Evolutionary conservation across 371 early-diverging fungal species (phyloP).

Genomic region (Entomophthora muscae): DNA sequence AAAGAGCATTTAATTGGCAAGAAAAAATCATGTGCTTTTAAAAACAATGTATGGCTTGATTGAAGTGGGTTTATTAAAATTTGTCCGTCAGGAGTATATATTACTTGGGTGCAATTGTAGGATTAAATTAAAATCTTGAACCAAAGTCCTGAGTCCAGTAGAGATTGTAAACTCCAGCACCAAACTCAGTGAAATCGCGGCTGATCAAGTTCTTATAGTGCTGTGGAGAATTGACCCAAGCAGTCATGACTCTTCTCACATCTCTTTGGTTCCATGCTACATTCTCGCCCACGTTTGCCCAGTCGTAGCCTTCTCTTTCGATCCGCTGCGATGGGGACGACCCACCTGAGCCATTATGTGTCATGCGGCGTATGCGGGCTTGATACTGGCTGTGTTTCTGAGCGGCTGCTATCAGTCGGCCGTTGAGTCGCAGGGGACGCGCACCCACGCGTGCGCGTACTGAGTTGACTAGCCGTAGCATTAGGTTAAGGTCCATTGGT

Average conservation of each 20-base stretch:
- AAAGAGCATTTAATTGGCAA: too few relatives aligned
- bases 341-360: conserved; percentile 15
- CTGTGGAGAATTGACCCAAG: conserved; percentile 24
- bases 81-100: too few relatives aligned
- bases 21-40: too few relatives aligned
- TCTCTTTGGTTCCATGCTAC: conserved; percentile 15
- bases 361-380: conserved; percentile 15
- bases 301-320: conserved; percentile 9
- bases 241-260: conserved; percentile 14
- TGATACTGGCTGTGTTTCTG: conserved; percentile 18
- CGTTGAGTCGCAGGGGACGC: neutral
- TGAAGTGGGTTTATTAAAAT: too few relatives aligned
- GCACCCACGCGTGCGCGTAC: neutral
- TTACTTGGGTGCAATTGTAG: too few relatives aligned
- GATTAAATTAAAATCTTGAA: too few relatives aligned
- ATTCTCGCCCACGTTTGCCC: conserved; percentile 20
- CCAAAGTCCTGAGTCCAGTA: conserved; percentile 9
- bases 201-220: conserved; percentile 23
- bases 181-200: conserved; percentile 2
- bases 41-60: too few relatives aligned
- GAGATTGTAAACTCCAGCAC: neutral
- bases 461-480: neutral
- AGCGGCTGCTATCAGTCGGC: conserved; percentile 12
- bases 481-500: neutral
- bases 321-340: conserved; percentile 11